phyloP scores from a whole-genome alignment of 495 filamentous ascomycete genomes.

The Aspergillus leporis region DNA sequence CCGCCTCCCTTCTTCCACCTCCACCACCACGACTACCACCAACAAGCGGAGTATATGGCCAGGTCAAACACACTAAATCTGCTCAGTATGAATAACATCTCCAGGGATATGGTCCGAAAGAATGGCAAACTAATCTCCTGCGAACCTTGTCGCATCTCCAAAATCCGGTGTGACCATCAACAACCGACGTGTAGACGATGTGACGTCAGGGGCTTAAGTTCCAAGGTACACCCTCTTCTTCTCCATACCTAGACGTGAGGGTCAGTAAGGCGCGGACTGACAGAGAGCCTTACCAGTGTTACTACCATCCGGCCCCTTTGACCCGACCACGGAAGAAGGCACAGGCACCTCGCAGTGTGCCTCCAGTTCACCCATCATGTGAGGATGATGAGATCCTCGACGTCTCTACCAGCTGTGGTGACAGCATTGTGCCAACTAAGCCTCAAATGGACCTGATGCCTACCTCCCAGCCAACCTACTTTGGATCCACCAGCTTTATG shows the following conservation, averaged over 20 bases:
- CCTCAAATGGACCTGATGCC: not conserved
- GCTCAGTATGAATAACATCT: too few relatives aligned
- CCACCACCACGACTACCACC: too few relatives aligned
- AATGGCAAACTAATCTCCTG: conserved; percentile 38
- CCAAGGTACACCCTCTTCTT: too few relatives aligned
- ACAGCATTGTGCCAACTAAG: not conserved
- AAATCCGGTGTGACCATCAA: conserved; percentile 35
- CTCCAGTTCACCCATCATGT: not conserved
- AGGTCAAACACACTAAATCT: too few relatives aligned
- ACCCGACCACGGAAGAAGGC: conserved; percentile 12
- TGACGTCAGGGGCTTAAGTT: conserved; percentile 16
- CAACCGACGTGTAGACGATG: conserved; percentile 25
- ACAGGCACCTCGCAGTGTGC: not conserved
- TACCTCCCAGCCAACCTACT: not conserved
- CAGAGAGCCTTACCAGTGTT: too few relatives aligned
- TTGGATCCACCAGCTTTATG: conserved; percentile 17
- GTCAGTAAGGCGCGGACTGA: too few relatives aligned
- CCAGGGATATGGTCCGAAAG: conserved; percentile 19
- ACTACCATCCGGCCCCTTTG: conserved; percentile 29
- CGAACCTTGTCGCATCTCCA: conserved; percentile 38
- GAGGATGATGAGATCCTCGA: not conserved
- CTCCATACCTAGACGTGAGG: too few relatives aligned
- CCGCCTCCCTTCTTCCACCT: too few relatives aligned
- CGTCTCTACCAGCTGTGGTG: not conserved
- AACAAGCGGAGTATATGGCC: too few relatives aligned